Evolutionary conservation across 179 eudicot species (phyloP).

Genomic region (Kewa caespitosa): DNA sequence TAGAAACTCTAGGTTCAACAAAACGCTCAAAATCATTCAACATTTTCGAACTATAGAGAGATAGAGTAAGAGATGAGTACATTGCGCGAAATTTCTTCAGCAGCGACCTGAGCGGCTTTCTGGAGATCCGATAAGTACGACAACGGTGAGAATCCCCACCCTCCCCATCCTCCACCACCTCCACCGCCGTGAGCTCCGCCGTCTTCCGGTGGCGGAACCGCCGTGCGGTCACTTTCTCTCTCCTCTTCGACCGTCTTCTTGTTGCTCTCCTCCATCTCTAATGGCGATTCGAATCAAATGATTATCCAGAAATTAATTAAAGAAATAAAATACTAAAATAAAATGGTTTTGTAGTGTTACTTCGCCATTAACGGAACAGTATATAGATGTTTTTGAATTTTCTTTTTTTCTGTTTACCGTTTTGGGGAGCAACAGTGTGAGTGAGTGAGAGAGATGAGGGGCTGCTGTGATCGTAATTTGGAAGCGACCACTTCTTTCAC

Average conservation of each 20-base stretch:
- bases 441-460: background rate
- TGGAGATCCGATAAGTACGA: slow-evolving; percentile 89
- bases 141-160: slow-evolving; percentile 82
- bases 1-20: background rate
- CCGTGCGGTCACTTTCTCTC: slow-evolving; percentile 6
- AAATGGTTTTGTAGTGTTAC: background rate
- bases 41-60: background rate
- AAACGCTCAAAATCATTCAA: background rate
- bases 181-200: slow-evolving; percentile 12
- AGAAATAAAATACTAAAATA: background rate
- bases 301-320: background rate
- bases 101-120: slow-evolving; percentile 75
- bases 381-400: background rate
- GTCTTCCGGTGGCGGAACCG: background rate
- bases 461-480: background rate
- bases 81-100: slow-evolving; percentile 97
- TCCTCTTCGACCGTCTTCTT: slow-evolving; percentile 9
- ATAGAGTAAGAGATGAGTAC: slow-evolving; percentile 37
- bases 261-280: slow-evolving; percentile 17
- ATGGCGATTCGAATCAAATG: background rate
- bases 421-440: background rate
- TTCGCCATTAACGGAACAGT: slow-evolving; percentile 13
- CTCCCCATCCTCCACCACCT: slow-evolving; percentile 64
- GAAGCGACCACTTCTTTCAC: slow-evolving; percentile 7
- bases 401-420: background rate